These are phyloP conservation scores for Magnolia kwangsiensis DNA, from an alignment of 164 flowering plant species.

Conservation along the genomic window DNA sequence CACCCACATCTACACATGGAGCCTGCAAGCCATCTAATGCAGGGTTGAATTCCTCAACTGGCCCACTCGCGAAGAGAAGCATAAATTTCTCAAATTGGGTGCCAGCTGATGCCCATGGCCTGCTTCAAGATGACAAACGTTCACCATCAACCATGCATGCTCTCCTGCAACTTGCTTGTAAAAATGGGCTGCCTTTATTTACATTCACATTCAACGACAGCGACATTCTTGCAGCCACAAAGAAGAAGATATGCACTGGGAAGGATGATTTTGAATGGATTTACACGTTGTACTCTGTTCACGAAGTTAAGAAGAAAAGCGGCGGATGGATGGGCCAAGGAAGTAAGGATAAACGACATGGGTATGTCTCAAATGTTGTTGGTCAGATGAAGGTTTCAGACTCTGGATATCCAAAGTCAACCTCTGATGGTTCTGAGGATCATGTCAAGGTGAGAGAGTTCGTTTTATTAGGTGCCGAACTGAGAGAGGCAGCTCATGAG, in stretches of 20 bases:
- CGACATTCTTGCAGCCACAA: slow-evolving; percentile 52
- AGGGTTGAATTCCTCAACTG: slow-evolving; percentile 7
- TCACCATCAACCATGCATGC: slow-evolving; percentile 40
- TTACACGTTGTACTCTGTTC: slow-evolving; percentile 59
- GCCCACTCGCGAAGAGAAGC: slow-evolving; percentile 24
- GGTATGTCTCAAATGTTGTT: slow-evolving; percentile 44
- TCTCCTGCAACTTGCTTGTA: slow-evolving; percentile 43
- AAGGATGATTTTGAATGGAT: slow-evolving; percentile 38
- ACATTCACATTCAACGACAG: slow-evolving; percentile 48
- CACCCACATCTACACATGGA: slow-evolving; percentile 4
- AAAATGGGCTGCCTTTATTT: slow-evolving; percentile 59
- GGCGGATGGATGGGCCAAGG: slow-evolving; percentile 66
- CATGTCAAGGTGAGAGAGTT: slow-evolving; percentile 36
- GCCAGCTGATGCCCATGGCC: slow-evolving; percentile 12
- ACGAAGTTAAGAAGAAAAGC: slow-evolving; percentile 57
- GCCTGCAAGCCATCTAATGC: slow-evolving; percentile 10
- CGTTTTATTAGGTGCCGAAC: slow-evolving; percentile 47
- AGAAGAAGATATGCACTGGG: slow-evolving; percentile 29
- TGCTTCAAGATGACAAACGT: slow-evolving; percentile 20
- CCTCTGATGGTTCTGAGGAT: slow-evolving; percentile 14
- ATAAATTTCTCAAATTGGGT: slow-evolving; percentile 17
- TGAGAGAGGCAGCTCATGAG: slow-evolving; percentile 28
- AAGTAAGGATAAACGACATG: slow-evolving; percentile 37
- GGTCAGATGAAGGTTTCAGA: slow-evolving; percentile 64
- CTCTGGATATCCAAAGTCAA: slow-evolving; percentile 12